Percentiles rank a stretch among this genome's conserved stretches.
These are phyloP conservation scores for Citrus sinensis DNA, from an alignment of 345 rosid species.

Conservation along the genomic window DVS_A1.0 CM039163.1:45138001-45138500, in stretches of 20 bases:
- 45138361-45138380: not conserved
- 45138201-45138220: not conserved
- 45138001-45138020: not conserved
- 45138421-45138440: slow-evolving; percentile 48
- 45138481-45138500: slow-evolving; percentile 66
- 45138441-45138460: slow-evolving; percentile 69
- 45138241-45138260: not conserved
- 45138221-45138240: not conserved
- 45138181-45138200: not conserved
- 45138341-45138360: not conserved
- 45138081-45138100: not conserved
- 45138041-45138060: not conserved
- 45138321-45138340: not conserved
- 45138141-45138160: not conserved
- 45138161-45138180: not conserved
- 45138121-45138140: too few relatives aligned
- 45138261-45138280: not conserved
- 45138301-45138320: not conserved
- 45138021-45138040: not conserved
- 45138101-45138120: too few relatives aligned
- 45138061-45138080: too few relatives aligned
- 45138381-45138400: slow-evolving; percentile 24
- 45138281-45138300: not conserved
- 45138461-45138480: slow-evolving; percentile 56
- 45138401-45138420: slow-evolving; percentile 11